Conservation (phyloP, 2,329 filamentous ascomycete genomes). For the Curvularia hawaiiensis region DNA sequence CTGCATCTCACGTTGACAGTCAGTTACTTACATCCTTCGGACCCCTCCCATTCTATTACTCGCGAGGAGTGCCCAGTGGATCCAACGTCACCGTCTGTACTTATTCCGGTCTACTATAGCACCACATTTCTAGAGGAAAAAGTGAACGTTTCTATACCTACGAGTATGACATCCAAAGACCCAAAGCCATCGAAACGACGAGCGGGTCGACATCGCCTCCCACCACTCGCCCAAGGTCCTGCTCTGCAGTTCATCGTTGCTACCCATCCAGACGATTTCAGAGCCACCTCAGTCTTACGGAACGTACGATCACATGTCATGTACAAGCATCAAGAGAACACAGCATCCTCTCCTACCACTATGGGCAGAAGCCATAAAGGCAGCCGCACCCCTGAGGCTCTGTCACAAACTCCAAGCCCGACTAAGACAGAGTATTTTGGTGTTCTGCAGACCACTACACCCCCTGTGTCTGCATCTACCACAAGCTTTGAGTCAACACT, state of each 20-base stretch:
- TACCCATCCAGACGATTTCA: conserved; percentile 43
- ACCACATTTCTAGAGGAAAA: not conserved
- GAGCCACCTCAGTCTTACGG: conserved; percentile 38
- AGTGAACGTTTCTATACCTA: not conserved
- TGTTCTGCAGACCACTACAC: conserved; percentile 16
- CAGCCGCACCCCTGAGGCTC: conserved; percentile 14
- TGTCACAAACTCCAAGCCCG: conserved; percentile 34
- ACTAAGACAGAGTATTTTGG: conserved; percentile 22
- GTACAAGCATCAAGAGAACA: conserved; percentile 41
- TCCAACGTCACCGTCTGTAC: conserved; percentile 1
- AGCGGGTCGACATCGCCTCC: conserved; percentile 36
- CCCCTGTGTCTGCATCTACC: conserved; percentile 12
- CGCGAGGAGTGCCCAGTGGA: conserved; percentile 8
- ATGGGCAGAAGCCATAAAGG: conserved; percentile 23
- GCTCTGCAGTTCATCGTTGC: conserved; percentile 43
- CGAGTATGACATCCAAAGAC: conserved; percentile 30
- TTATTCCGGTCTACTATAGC: not conserved
- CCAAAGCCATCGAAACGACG: conserved; percentile 33
- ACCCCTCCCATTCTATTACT: not conserved
- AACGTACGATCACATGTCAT: conserved; percentile 46
- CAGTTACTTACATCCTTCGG: conserved; percentile 5
- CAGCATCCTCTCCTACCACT: conserved; percentile 22
- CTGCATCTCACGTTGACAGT: conserved; percentile 17
- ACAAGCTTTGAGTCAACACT: conserved; percentile 22
- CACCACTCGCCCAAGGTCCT: conserved; percentile 41